These are phyloP conservation scores for Hyparrhenia diplandra DNA, from an alignment of 176 grass and related monocot genomes.

Conservation along the genomic window DNA sequence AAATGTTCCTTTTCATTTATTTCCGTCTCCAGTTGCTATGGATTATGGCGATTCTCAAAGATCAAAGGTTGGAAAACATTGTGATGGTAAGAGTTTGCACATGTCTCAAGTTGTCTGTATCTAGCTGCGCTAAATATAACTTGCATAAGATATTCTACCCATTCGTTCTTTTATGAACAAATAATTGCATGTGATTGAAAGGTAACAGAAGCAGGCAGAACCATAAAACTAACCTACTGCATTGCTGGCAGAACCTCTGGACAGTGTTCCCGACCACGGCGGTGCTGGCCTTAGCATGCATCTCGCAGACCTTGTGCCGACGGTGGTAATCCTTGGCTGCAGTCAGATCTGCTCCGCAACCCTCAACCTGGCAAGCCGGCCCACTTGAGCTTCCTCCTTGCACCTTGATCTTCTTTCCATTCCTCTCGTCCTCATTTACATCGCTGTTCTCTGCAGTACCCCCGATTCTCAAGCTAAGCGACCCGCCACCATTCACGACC, in stretches of 20 bases:
- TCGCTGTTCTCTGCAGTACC: neutral
- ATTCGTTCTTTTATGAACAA: neutral
- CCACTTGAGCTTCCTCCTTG: conserved; percentile 55
- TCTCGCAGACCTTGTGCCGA: conserved; percentile 94
- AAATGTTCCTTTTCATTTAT: neutral
- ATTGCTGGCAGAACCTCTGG: conserved; percentile 97
- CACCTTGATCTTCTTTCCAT: conserved; percentile 70
- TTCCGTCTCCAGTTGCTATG: neutral
- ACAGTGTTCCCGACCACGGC: conserved; percentile 66
- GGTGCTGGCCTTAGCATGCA: conserved; percentile 88
- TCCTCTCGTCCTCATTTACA: conserved; percentile 47
- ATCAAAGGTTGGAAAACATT: neutral
- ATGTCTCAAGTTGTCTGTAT: too few relatives aligned
- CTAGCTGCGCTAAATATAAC: too few relatives aligned
- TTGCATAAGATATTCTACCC: too few relatives aligned
- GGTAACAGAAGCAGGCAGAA: neutral
- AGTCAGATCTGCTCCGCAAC: conserved; percentile 68
- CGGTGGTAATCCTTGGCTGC: conserved; percentile 85
- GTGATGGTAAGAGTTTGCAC: neutral
- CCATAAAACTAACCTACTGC: conserved; percentile 66
- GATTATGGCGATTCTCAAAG: conserved; percentile 4
- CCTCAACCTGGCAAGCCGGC: conserved; percentile 76
- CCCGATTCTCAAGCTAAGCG: conserved; percentile 54
- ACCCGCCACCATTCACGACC: conserved; percentile 1
- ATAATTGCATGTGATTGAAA: neutral